Evolutionary conservation across 768 basidiomycete species (phyloP), one percentile per base, ranked within the genome.

Genomic region (Pisolithus tinctorius): DNA sequence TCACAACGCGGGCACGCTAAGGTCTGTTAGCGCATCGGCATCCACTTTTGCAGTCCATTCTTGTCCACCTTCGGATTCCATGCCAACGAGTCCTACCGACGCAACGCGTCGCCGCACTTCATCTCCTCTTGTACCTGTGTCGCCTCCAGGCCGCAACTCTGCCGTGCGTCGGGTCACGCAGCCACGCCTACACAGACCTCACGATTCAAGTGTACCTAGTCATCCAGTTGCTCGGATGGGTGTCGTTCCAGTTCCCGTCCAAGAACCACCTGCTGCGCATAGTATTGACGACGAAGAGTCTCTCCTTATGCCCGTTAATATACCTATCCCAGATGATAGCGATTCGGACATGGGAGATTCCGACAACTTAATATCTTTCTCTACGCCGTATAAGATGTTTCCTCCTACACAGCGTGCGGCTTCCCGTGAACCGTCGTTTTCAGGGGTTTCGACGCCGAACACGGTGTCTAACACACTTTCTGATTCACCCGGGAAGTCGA

Each of bases 281-380:
- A 71, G 71, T 55, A 60, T 70, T 16, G 64, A 68, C 41, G 68
- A 53, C 67, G 79, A 88, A 37, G 79, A 85, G 39, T 82, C 84
- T 26, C 70, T 90, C 4, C 76, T 91, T 37, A 71, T 84, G 42
- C 86, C 88, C 1, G 80, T 83, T 51, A 72, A 73, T 25, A 82
- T 88, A 37, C 89, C 88, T n/a, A 74, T 88, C 17, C 88, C 88
- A 2, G 83, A 81, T 56, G 79, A 84, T 58, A 81, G 77, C 55
- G 87, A 88, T 59, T 86, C 82, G 0, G 88, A 87, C 36, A 74
- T 72, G 59, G 72, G 76, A 23, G 69, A 70, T 17, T 78, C 82
- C 13, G 65, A 75, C 25, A 82, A 88, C 56, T 69, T 81, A 16
- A 74, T 87, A 67, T 86, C 87, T 4, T 88, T 91, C 59, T 86